phyloP scores from a whole-genome alignment of 257 asterid genomes.

The Solanum peruvianum region DNA sequence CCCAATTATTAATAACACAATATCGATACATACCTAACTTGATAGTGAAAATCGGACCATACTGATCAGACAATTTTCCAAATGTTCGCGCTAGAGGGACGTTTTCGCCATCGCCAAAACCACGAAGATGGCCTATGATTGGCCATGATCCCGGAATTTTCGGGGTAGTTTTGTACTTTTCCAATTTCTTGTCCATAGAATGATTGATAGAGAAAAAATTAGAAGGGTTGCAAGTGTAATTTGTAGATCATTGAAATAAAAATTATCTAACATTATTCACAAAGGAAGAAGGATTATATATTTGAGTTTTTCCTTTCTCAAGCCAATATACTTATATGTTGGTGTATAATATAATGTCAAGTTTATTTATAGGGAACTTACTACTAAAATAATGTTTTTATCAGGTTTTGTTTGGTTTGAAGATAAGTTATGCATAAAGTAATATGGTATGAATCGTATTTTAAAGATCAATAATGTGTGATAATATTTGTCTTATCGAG shows the following conservation, averaged over 20 bases:
- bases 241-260: neutral
- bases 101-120: constrained; percentile 2
- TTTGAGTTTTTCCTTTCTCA: neutral
- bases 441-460: neutral
- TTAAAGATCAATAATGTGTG: neutral
- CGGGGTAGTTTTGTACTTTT: constrained; percentile 5
- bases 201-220: neutral
- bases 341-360: neutral
- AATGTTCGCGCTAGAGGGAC: constrained; percentile 8
- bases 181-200: neutral
- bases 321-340: neutral
- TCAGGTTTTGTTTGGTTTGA: neutral
- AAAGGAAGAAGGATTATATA: neutral
- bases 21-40: constrained; percentile 23
- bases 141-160: constrained; percentile 47
- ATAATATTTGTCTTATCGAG: neutral
- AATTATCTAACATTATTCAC: neutral
- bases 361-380: neutral
- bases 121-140: constrained; percentile 44
- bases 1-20: constrained; percentile 32
- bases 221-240: neutral
- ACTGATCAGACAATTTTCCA: constrained; percentile 24
- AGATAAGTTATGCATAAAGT: neutral
- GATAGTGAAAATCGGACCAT: constrained; percentile 32
- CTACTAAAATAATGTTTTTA: neutral